Base-by-base conservation (phyloP, 345 rosid species). In the Lumnitzera littorea region DNA sequence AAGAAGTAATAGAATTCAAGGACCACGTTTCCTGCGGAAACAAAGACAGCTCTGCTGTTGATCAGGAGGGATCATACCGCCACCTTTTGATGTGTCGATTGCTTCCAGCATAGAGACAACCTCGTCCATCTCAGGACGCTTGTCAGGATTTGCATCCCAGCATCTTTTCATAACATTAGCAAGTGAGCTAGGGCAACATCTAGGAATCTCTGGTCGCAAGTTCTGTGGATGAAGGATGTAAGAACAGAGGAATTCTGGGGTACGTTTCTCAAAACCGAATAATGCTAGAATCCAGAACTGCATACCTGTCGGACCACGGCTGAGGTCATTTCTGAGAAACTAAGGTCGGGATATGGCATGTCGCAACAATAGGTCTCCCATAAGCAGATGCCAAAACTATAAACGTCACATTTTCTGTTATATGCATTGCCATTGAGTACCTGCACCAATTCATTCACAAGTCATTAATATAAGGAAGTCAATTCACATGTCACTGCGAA, bases 301-400 rank as follows among this genome's bases (percentile, higher is more conserved):
- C 15, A 36, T 70, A 90, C 99, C 95, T 94, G 97, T 60, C 86
- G 90, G 57, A 94, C 97, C 53, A 94, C 99, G 3, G 96, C 99
- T 43, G 96, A 86, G 65, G 97, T 94, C 67, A 94, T 91, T 75
- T 94, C 99, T 15, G 97, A 71, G 75, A 90, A 94, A 67, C 95
- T 94, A 57, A 88, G 97, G 68, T 94, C 89, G 15, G 97, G 89
- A 68, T 94, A 86, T 1, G 99, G 99, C 97, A 94, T 94, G 82
- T 90, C 99, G 61, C 97, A 94, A 73, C 99, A 94, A 75, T 88
- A 94, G 43, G 77, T 94, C 87, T 94, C 97, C 97, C 99, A 94
- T 60, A 94, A 64, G 68, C 98, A 92, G 74, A 92, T 89, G 36
- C 98, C 91, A 9, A 92, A 92, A 73, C 97, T 94, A 71, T 94